Percentiles rank a stretch among this genome's conserved stretches.
phyloP scores from a whole-genome alignment of 73 alveolate species.

The Effrenium voratum region DNA sequence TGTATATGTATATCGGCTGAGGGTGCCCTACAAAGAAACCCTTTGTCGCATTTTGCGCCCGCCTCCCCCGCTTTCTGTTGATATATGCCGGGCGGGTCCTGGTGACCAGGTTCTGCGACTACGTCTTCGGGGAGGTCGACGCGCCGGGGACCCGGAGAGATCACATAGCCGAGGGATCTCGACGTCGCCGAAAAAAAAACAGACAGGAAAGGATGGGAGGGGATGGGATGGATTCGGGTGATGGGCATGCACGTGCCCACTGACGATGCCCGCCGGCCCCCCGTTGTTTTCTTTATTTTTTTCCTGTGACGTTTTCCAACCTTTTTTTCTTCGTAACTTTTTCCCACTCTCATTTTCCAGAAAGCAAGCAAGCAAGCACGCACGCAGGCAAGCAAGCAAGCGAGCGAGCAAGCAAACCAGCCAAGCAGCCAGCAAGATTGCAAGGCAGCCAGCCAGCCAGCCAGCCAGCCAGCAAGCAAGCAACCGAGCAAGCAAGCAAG shows the following conservation, averaged over 20 bases:
- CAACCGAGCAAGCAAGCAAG: too few relatives aligned
- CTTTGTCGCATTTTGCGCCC: neutral
- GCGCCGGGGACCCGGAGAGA: neutral
- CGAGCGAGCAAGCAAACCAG: too few relatives aligned
- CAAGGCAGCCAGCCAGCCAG: too few relatives aligned
- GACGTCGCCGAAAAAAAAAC: neutral
- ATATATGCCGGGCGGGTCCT: neutral
- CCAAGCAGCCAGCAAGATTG: too few relatives aligned
- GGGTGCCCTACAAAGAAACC: neutral
- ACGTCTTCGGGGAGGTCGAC: conserved; percentile 14
- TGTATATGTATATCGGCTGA: neutral
- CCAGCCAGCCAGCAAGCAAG: too few relatives aligned
- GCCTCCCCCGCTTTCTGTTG: neutral
- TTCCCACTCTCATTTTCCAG: neutral
- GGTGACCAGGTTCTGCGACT: conserved; percentile 53
- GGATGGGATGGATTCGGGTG: neutral
- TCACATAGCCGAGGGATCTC: neutral
- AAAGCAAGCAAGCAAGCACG: too few relatives aligned
- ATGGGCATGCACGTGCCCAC: neutral
- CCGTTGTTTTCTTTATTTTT: too few relatives aligned
- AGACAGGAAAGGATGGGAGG: neutral
- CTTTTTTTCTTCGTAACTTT: too few relatives aligned
- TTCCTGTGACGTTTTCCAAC: too few relatives aligned
- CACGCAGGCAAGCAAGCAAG: too few relatives aligned
- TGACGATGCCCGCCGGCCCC: neutral